Evolutionary conservation across 2,329 filamentous ascomycete species (phyloP).

Genomic region (Amphichorda felina): DNA sequence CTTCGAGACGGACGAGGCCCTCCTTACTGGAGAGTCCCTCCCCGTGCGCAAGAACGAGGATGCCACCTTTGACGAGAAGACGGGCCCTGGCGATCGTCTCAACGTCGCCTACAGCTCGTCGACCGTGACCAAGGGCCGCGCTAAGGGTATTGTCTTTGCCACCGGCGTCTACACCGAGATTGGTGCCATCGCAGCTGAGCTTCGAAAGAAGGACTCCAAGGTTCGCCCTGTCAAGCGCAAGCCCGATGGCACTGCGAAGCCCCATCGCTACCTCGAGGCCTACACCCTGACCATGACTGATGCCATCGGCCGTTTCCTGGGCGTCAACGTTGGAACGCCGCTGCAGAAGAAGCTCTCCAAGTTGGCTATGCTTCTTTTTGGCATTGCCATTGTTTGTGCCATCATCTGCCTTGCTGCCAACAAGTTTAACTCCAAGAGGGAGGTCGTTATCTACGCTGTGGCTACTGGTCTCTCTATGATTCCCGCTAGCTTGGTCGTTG

Average conservation of each 20-base stretch:
- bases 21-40: conserved; percentile 48
- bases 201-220: conserved; percentile 34
- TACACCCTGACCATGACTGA: conserved; percentile 39
- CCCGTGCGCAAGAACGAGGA: conserved; percentile 37
- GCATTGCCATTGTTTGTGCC: conserved; percentile 54
- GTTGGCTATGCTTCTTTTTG: conserved; percentile 55
- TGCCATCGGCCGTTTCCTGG: conserved; percentile 50
- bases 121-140: conserved; percentile 45
- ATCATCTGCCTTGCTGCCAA: conserved; percentile 59
- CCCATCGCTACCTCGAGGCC: conserved; percentile 36
- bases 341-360: conserved; percentile 57
- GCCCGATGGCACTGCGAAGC: conserved; percentile 37
- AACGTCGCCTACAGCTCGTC: conserved; percentile 48
- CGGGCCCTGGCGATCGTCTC: conserved; percentile 35
- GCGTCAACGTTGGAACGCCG: conserved; percentile 57
- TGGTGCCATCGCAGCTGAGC: conserved; percentile 38
- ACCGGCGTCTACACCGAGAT: conserved; percentile 50
- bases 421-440: conserved; percentile 35
- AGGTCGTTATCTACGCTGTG: conserved; percentile 47
- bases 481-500: conserved; percentile 33
- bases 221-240: conserved; percentile 38
- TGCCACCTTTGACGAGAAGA: conserved; percentile 22
- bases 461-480: conserved; percentile 37
- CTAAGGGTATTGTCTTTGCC: conserved; percentile 44
- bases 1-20: conserved; percentile 49